Evolutionary conservation across 352 stramenopile genomes (phyloP), one percentile per base, ranked within the genome.

Genomic region (Chrysophaeum taylorii): DNA sequence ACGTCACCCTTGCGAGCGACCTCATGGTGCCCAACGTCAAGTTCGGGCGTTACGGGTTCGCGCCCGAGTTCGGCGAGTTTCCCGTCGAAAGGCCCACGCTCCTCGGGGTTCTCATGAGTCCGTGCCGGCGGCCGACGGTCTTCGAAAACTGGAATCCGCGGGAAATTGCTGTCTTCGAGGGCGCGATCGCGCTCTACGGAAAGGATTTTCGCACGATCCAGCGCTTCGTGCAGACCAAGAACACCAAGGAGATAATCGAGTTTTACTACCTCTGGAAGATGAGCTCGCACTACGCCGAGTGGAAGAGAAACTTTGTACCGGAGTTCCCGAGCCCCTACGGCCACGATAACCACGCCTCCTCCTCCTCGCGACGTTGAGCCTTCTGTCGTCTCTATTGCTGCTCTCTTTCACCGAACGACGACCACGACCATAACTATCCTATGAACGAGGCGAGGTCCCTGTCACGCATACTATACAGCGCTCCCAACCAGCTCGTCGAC

Each of bases 181-280:
- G 69, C 16, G 75, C 62, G 14, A 18, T 69, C 43, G 33, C 62
- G 36, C 33, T 69, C 14, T 38, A 60, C 33, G 62, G 62, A 16
- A 60, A 60, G 25, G 21, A 77, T 35, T 84, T 84, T 53, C 71
- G 83, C 71, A 41, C 71, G 37, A 81, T 86, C 14, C 70, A 75
- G 57, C 71, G 79, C 12, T 61, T 79, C 50, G 52, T 86, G 1
- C 64, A 73, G 27, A 82, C 74, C 16, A 87, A 87, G 71, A 82
- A 48, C 23, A 80, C 75, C 0, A 43, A 75, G 36, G 73, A 87
- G 43, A 72, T 82, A 15, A 80, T 87, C 41, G 80, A 87, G 67
- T 87, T 87, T 57, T 87, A 86, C 70, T 87, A 87, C 66, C 57
- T 82, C 2, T 87, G 81, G 81, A 87, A 87, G 70, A 84, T 82